Conservation (phyloP, 495 filamentous ascomycete genomes). For the Neurospora sp. region DNA sequence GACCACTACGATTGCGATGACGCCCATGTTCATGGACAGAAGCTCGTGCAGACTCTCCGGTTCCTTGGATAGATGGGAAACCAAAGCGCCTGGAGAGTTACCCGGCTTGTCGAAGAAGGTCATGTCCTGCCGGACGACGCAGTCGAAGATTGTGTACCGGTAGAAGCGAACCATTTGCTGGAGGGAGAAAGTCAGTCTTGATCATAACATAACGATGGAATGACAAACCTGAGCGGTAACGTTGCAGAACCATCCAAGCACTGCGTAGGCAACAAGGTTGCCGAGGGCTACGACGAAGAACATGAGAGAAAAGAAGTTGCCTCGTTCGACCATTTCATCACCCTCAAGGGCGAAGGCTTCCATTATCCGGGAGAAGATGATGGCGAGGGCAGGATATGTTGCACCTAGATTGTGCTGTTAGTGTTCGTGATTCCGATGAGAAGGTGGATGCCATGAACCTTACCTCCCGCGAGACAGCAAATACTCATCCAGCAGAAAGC, state of each 20-base stretch:
- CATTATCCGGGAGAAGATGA: constrained; percentile 22
- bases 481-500: constrained; percentile 18
- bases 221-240: constrained; percentile 21
- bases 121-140: constrained; percentile 41
- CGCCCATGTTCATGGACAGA: constrained; percentile 40
- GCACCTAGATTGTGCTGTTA: constrained; percentile 11
- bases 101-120: constrained; percentile 50
- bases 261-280: constrained; percentile 30
- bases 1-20: constrained; percentile 35
- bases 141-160: constrained; percentile 46
- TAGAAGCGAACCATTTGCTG: constrained; percentile 33
- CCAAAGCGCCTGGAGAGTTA: constrained; percentile 51
- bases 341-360: constrained; percentile 17
- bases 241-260: constrained; percentile 35
- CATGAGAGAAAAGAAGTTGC: constrained; percentile 46
- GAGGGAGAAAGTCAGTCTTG: not conserved
- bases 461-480: constrained; percentile 12
- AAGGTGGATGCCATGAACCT: not conserved
- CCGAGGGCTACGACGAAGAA: constrained; percentile 42
- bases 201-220: not conserved
- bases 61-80: constrained; percentile 42
- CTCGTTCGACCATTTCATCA: constrained; percentile 12
- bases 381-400: constrained; percentile 23
- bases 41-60: constrained; percentile 52
- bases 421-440: not conserved